phyloP scores from a whole-genome alignment of 768 basidiomycete genomes.

The Clavulina sp. region DNA sequence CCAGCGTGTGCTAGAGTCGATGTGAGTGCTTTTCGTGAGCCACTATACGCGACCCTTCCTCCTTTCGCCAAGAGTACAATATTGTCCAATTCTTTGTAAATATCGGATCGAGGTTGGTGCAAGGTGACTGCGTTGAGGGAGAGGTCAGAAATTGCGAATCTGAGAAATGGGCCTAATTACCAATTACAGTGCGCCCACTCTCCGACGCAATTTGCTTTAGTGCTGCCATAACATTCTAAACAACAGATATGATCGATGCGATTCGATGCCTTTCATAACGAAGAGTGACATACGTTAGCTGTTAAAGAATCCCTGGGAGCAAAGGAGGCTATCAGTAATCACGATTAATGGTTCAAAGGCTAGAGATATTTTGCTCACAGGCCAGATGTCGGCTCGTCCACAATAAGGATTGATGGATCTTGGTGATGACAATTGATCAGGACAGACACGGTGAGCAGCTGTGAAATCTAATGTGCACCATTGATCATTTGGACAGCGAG shows the following conservation, averaged over 20 bases:
- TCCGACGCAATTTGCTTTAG: conserved; percentile 22
- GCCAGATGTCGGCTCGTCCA: conserved; percentile 22
- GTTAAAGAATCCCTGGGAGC: too few relatives aligned
- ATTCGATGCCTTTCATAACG: neutral
- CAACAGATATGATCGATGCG: neutral
- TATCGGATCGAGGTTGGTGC: conserved; percentile 24
- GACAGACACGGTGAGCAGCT: conserved; percentile 1
- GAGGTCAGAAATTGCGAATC: too few relatives aligned
- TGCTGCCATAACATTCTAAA: conserved; percentile 28
- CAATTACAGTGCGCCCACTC: conserved; percentile 26
- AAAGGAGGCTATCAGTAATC: too few relatives aligned
- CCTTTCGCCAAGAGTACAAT: conserved; percentile 21
- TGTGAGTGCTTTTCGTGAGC: conserved; percentile 5
- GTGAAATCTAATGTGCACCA: neutral
- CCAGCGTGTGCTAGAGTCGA: conserved; percentile 7
- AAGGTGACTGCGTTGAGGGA: conserved; percentile 21
- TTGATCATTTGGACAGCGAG: conserved; percentile 25
- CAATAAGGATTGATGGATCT: conserved; percentile 25
- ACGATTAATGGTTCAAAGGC: too few relatives aligned
- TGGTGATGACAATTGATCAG: conserved; percentile 22
- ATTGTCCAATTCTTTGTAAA: conserved; percentile 21
- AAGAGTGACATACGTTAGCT: conserved; percentile 13
- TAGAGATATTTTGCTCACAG: too few relatives aligned
- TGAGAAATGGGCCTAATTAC: conserved; percentile 7
- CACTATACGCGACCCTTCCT: conserved; percentile 11